Evolutionary conservation across 257 asterid species (phyloP), one percentile per base, ranked within the genome.

Genomic region (Solanum sejunctum): DNA sequence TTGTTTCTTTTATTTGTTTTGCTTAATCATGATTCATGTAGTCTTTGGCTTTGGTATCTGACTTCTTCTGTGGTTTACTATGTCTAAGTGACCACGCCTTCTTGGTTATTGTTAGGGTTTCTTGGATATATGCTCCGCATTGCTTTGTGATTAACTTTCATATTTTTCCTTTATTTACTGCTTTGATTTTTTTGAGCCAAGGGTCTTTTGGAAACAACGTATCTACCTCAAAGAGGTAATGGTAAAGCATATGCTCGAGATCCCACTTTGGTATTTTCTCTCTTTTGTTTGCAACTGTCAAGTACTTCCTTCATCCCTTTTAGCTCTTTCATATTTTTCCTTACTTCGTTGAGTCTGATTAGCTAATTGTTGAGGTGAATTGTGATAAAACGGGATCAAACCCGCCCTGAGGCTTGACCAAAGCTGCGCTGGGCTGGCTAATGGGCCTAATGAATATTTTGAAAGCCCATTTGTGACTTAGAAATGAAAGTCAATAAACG

Each of bases 331-430:
- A 36, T 36, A 0, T 36, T 36, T 13, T 54, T 15, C 20, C 57
- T 6, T 15, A 5, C n/a, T 54, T 15, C 9, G 0, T 54, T 54
- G n/a, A 54, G 0, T 16, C 0, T 16, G 0, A 55, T 55, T 55
- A 7, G 21, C 21, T 55, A 17, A 55, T 17, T 55, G 60, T 7
- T 55, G 60, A 0, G 60, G 0, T 55, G 60, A n/a, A 55, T 55
- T 55, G 4, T 55, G 60, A 55, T 55, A 16, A 55, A 55, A 55
- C 16, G n/a, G 10, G 10, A 55, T 55, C 21, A 55, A 0, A 10
- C 60, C 60, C 7, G 21, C 10, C 60, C 21, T 15, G 57, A 54
- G 57, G 0, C 57, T 54, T 54, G 58, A 16, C 58, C n/a, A 10
- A 55, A n/a, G n/a, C 60, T 17, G 60, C 21, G n/a, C 0, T 55